A percentile compares a stretch with the other conserved stretches of the same genome.
Conservation (phyloP, 2,329 filamentous ascomycete genomes). For the Trichoderma sp. region DNA sequence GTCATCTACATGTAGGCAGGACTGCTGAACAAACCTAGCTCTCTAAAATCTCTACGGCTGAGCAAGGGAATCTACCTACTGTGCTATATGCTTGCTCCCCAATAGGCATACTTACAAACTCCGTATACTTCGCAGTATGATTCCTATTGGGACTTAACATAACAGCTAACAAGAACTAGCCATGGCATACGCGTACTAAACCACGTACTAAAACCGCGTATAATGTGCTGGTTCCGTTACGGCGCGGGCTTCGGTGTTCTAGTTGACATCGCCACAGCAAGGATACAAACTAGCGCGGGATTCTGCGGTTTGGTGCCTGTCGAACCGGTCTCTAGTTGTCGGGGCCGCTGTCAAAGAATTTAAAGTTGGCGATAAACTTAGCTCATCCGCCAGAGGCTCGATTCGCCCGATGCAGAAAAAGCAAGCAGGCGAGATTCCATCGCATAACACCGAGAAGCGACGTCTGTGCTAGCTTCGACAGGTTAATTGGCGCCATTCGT, state of each 20-base stretch:
- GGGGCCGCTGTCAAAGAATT: neutral
- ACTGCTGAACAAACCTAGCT: neutral
- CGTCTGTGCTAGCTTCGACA: neutral
- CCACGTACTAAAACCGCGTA: neutral
- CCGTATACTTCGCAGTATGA: neutral
- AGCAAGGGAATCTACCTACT: neutral
- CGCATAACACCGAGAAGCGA: neutral
- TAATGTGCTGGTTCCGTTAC: neutral
- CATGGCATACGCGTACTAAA: neutral
- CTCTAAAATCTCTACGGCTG: neutral
- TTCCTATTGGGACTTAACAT: neutral
- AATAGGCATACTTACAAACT: neutral
- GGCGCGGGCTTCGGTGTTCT: neutral
- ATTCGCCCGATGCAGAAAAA: neutral
- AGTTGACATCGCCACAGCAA: neutral
- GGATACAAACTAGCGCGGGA: neutral
- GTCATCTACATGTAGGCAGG: neutral
- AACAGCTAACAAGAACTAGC: neutral
- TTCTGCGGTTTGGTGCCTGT: neutral
- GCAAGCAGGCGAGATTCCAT: neutral
- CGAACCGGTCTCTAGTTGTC: neutral
- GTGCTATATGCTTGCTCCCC: neutral
- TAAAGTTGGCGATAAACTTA: constrained; percentile 6
- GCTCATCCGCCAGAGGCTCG: neutral
- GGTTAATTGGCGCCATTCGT: neutral